A percentile compares a stretch with the other conserved stretches of the same genome.
These are phyloP conservation scores for Fragaria vesca DNA, from an alignment of 306 rosid species.

Conservation along the genomic window DNA sequence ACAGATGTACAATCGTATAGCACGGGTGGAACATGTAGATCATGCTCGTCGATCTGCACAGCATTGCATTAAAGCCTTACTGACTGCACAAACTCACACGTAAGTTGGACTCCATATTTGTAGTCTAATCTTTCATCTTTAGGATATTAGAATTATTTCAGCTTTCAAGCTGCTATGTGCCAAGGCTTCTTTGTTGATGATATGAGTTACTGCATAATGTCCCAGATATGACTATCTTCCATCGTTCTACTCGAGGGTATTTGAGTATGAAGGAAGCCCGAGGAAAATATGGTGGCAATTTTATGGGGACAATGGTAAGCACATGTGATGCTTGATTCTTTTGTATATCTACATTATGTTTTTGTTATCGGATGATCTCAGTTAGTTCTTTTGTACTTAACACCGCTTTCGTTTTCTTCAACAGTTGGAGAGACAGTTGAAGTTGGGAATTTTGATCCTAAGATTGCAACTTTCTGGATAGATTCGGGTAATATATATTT, in stretches of 20 bases:
- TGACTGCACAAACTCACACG: slow-evolving; percentile 75
- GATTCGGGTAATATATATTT: slow-evolving; percentile 60
- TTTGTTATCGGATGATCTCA: neutral
- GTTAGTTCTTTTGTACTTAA: neutral
- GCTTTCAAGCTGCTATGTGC: neutral
- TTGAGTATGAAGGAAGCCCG: slow-evolving; percentile 87
- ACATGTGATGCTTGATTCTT: slow-evolving; percentile 6
- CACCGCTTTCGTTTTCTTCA: slow-evolving; percentile 21
- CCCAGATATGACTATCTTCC: slow-evolving; percentile 94
- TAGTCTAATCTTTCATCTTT: slow-evolving; percentile 2
- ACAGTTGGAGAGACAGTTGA: slow-evolving; percentile 93
- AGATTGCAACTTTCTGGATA: slow-evolving; percentile 92
- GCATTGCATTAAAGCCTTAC: slow-evolving; percentile 72
- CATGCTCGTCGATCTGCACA: slow-evolving; percentile 94
- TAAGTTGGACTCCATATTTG: slow-evolving; percentile 33
- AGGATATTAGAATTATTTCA: neutral
- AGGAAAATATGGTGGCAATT: slow-evolving; percentile 98
- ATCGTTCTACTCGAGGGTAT: slow-evolving; percentile 85
- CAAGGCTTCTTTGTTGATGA: slow-evolving; percentile 23
- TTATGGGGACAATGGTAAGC: slow-evolving; percentile 80
- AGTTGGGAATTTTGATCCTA: slow-evolving; percentile 91
- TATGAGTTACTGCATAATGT: neutral
- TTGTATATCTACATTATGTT: neutral
- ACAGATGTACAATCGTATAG: slow-evolving; percentile 72
- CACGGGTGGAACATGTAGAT: slow-evolving; percentile 94